These are phyloP conservation scores for Dunaliella primolecta DNA, from an alignment of 139 green algal genomes.

Conservation along the genomic window DNA sequence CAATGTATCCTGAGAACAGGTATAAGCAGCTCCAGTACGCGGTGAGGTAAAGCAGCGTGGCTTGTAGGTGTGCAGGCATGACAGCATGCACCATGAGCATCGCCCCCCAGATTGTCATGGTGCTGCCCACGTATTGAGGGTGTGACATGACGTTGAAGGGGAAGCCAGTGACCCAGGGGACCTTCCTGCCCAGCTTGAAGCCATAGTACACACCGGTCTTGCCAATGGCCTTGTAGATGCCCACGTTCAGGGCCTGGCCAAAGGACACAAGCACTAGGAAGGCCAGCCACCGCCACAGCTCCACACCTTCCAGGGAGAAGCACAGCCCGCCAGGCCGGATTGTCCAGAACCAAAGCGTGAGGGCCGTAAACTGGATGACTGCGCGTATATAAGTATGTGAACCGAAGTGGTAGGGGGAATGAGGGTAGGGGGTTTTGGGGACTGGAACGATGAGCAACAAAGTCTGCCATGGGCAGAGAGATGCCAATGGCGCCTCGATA, in stretches of 20 bases:
- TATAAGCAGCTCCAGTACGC: neutral
- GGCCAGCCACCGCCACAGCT: constrained; percentile 22
- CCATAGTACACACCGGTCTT: constrained; percentile 83
- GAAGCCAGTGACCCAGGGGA: constrained; percentile 72
- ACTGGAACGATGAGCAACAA: neutral
- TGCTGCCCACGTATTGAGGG: constrained; percentile 76
- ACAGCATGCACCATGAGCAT: constrained; percentile 1
- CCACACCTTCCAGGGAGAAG: constrained; percentile 15
- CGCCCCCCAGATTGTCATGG: constrained; percentile 2
- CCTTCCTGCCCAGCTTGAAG: constrained; percentile 60
- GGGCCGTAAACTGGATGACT: constrained; percentile 45
- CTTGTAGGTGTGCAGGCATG: neutral
- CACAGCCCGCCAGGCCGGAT: constrained; percentile 36
- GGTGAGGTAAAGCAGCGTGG: neutral
- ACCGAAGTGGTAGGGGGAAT: neutral
- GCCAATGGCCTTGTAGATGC: constrained; percentile 71
- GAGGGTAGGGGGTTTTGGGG: neutral
- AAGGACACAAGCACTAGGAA: constrained; percentile 17
- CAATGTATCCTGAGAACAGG: neutral
- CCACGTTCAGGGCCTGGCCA: constrained; percentile 71
- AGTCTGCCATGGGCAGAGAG: neutral
- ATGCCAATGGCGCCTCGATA: too few relatives aligned
- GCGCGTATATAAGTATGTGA: too few relatives aligned
- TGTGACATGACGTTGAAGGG: constrained; percentile 75
- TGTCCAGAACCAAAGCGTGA: constrained; percentile 49